phyloP scores from a whole-genome alignment of 1,284 basidiomycete genomes.

The Pterulicium gracile region DNA sequence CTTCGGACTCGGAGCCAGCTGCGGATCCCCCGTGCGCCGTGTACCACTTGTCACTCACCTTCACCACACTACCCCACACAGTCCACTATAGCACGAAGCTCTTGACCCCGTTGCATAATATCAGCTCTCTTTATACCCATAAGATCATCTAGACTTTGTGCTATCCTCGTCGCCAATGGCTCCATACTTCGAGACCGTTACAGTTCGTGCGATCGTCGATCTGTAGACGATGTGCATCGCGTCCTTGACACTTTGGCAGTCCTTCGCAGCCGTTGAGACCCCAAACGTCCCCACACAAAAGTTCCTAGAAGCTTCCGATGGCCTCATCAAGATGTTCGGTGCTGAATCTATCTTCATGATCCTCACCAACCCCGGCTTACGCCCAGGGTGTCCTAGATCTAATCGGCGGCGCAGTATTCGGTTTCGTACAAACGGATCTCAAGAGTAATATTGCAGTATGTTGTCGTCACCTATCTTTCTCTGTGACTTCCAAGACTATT shows the following conservation, averaged over 20 bases:
- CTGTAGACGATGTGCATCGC: conserved; percentile 2
- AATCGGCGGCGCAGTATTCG: conserved; percentile 80
- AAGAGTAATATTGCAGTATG: conserved; percentile 78
- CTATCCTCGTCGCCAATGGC: too few relatives aligned
- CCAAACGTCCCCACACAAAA: conserved; percentile 66
- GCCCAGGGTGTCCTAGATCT: conserved; percentile 45
- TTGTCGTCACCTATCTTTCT: conserved; percentile 11
- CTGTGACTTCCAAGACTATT: conserved; percentile 9
- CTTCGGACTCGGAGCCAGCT: too few relatives aligned
- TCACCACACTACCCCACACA: too few relatives aligned
- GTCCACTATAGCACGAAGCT: too few relatives aligned
- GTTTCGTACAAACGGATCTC: conserved; percentile 86
- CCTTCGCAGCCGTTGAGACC: conserved; percentile 78
- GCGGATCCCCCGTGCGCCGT: too few relatives aligned
- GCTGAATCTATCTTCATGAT: conserved; percentile 13
- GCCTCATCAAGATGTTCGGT: conserved; percentile 88
- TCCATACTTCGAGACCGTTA: conserved; percentile 79
- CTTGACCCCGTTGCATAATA: too few relatives aligned
- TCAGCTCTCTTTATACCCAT: too few relatives aligned
- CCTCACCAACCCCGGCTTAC: conserved; percentile 9
- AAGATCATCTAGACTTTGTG: too few relatives aligned
- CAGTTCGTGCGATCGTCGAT: conserved; percentile 26
- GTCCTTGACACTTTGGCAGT: conserved; percentile 32
- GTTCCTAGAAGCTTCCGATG: conserved; percentile 88
- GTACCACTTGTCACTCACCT: too few relatives aligned